Percentiles rank a stretch among this genome's conserved stretches.
phyloP scores from a whole-genome alignment of 192 early-diverging fungal species.

The Rhizophagus sp. region DNA sequence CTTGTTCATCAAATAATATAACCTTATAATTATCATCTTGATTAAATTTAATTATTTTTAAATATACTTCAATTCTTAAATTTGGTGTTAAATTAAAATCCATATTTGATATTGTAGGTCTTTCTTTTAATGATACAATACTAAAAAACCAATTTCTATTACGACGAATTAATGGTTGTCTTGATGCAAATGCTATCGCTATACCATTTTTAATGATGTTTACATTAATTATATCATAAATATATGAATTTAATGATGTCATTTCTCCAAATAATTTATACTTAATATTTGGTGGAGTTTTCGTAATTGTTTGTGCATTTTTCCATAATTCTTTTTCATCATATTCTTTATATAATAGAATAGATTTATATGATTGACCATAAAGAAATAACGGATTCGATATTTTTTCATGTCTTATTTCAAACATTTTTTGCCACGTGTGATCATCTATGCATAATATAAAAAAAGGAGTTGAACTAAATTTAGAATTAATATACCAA shows the following conservation, averaged over 20 bases:
- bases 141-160: no score
- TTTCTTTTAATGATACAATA: neutral
- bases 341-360: neutral
- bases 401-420: neutral
- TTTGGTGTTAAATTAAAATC: neutral
- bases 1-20: neutral
- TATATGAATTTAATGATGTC: neutral
- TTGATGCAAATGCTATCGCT: neutral
- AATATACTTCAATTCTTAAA: neutral
- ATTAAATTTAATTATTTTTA: neutral
- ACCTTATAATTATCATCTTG: neutral
- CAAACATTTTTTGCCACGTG: neutral
- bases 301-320: neutral
- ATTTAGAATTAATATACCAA: neutral
- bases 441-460: neutral
- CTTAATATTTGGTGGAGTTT: neutral
- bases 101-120: neutral
- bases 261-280: neutral
- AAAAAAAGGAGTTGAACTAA: neutral
- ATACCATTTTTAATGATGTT: neutral
- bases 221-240: neutral
- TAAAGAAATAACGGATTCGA: neutral
- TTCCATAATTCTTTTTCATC: neutral
- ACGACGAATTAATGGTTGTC: neutral
- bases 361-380: neutral